Evolutionary conservation across 441 rosid species (phyloP).

Genomic region (Populus hybrid): DNA sequence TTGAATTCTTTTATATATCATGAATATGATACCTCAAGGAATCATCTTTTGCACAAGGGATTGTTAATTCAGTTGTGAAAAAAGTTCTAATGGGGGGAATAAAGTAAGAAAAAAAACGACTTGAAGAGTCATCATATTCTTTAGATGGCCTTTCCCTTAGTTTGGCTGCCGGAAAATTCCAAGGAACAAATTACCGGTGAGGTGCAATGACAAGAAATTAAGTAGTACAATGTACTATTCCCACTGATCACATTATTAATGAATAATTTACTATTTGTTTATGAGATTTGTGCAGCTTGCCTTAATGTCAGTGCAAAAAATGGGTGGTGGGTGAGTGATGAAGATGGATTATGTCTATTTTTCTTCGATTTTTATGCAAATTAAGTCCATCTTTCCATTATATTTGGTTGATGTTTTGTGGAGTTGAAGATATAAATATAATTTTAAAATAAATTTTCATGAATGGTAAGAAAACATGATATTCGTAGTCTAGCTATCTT

Average conservation of each 20-base stretch:
- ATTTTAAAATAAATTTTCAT: too few species aligned
- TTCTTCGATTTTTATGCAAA: too few species aligned
- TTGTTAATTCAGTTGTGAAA: not conserved
- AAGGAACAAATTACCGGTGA: not conserved
- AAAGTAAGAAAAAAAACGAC: constrained; percentile 15
- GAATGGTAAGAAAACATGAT: too few species aligned
- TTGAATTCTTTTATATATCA: not conserved
- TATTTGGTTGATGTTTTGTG: too few species aligned
- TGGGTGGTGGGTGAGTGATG: too few species aligned
- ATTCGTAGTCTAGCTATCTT: too few species aligned
- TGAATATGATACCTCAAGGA: constrained; percentile 1
- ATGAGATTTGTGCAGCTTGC: not conserved
- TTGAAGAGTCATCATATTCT: constrained; percentile 3
- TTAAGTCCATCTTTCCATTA: too few species aligned
- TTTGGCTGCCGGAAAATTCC: not conserved
- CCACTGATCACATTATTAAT: too few species aligned
- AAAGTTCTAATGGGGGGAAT: constrained; percentile 20
- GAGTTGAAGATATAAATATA: too few species aligned
- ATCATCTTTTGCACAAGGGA: not conserved
- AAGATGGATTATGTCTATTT: too few species aligned
- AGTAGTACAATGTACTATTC: not conserved
- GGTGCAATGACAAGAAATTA: not conserved
- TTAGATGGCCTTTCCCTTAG: not conserved
- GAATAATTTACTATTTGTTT: too few species aligned
- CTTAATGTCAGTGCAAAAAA: too few species aligned